Evolutionary conservation across 108 stramenopile species (phyloP), one percentile per base, ranked within the genome.

Genomic region (Nannochloropsis gaditana): DNA sequence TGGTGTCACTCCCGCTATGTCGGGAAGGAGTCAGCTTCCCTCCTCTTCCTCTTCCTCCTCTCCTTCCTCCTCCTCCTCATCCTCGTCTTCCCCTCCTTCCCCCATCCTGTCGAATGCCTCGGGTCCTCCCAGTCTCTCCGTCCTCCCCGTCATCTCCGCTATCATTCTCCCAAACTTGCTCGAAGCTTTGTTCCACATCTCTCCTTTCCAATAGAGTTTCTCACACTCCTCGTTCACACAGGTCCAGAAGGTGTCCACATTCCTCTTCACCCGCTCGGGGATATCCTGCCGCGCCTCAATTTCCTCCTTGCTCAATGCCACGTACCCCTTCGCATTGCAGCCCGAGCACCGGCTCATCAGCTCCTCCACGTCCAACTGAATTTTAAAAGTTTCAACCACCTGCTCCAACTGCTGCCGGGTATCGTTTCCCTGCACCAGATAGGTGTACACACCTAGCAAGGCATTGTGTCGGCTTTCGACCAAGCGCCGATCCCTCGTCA

Each of bases 301-400:
- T 43, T 82, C 82, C 82, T 82, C 82, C 42, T 11, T 5, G 19
- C 21, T 42, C 21, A 81, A 41, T 42, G 41, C 80, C 5, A 42
- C 80, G 31, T 41, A 81, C 41, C 80, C 80, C 19, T 81, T 81
- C 21, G 41, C 41, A 42, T 81, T 81, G 31, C 80, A 81, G 6
- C 21, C 80, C 19, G 80, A 21, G 80, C 80, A 81, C 21, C 80
- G 80, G 31, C 80, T 81, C 80, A 81, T 81, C 41, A 81, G 41
- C 41, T 17, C 80, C 19, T 81, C 19, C 80, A 11, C 9, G 31
- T 42, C 41, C 5, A 81, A 31, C 31, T 11, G 41, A 9, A 81
- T 21, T 11, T 41, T 8, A 9, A 81, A 81, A 11, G 3, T 11
- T 41, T 41, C 11, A 5, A 81, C 80, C 80, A 81, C 80, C 80